A percentile compares a stretch with the other conserved stretches of the same genome.
phyloP scores from a whole-genome alignment of 2,329 filamentous ascomycete genomes.

The Trichophyton equinum region DNA sequence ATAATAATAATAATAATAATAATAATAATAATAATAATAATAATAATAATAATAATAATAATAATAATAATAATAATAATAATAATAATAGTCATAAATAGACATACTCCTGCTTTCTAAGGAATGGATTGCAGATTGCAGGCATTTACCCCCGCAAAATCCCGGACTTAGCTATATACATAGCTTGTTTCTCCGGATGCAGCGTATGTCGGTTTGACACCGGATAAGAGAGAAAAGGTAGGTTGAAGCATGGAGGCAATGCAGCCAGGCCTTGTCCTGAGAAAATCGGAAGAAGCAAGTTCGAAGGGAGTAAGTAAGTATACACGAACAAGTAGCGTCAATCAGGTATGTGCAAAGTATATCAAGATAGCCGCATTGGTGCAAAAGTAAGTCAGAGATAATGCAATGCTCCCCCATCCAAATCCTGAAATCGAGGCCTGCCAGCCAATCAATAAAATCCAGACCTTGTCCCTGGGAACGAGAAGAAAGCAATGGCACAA shows the following conservation, averaged over 20 bases:
- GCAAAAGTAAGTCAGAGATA: neutral
- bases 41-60: no score
- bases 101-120: neutral
- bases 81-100: neutral
- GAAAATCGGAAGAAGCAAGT: neutral
- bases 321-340: neutral
- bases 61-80: no score
- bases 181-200: no score
- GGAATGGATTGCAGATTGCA: neutral
- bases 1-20: no score
- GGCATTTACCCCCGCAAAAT: neutral
- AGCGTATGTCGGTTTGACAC: neutral
- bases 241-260: neutral
- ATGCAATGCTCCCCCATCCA: neutral
- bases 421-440: neutral
- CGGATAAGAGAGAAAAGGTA: neutral
- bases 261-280: neutral
- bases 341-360: neutral
- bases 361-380: constrained; percentile 2
- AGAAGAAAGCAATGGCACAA: neutral
- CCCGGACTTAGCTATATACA: neutral
- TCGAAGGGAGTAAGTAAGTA: neutral
- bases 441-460: neutral
- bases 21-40: no score
- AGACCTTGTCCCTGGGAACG: neutral